Evolutionary conservation across 495 filamentous ascomycete species (phyloP).

Genomic region (Aspergillus homomorphus): DNA sequence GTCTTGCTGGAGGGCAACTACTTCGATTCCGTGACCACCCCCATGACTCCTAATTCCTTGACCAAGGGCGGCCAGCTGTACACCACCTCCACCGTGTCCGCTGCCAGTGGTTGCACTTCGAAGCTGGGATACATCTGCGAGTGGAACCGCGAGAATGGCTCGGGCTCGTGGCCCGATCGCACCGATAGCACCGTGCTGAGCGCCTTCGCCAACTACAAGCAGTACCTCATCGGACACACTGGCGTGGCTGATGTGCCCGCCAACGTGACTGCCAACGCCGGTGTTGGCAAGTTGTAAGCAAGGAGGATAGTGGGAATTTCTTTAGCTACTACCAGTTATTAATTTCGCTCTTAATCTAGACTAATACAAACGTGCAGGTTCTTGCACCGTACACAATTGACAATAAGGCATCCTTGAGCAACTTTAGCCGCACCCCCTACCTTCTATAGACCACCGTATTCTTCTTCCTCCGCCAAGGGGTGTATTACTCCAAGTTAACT

Average conservation of each 20-base stretch:
- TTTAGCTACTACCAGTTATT: too few relatives aligned
- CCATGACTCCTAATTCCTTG: constrained; percentile 9
- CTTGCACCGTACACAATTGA: too few relatives aligned
- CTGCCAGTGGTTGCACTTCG: constrained; percentile 6
- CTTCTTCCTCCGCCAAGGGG: too few relatives aligned
- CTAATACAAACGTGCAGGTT: too few relatives aligned
- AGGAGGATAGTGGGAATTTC: too few relatives aligned
- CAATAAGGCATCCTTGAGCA: too few relatives aligned
- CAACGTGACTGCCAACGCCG: constrained; percentile 12
- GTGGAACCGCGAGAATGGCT: constrained; percentile 13
- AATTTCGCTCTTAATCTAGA: too few relatives aligned
- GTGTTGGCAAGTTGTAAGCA: constrained; percentile 15
- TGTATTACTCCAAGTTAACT: too few relatives aligned
- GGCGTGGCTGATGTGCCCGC: constrained; percentile 11
- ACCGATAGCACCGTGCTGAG: constrained; percentile 11
- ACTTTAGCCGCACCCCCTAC: too few relatives aligned
- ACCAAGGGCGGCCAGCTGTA: constrained; percentile 13
- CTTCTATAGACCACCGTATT: too few relatives aligned
- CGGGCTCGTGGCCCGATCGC: constrained; percentile 11
- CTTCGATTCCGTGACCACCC: constrained; percentile 15
- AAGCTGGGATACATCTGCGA: constrained; percentile 16
- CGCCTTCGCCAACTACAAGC: neutral
- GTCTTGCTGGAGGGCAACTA: constrained; percentile 20
- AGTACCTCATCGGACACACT: constrained; percentile 1
- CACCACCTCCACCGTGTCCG: constrained; percentile 2